Base-by-base conservation (phyloP, 495 filamentous ascomycete genomes). In the Wilcoxina mikolae region DNA sequence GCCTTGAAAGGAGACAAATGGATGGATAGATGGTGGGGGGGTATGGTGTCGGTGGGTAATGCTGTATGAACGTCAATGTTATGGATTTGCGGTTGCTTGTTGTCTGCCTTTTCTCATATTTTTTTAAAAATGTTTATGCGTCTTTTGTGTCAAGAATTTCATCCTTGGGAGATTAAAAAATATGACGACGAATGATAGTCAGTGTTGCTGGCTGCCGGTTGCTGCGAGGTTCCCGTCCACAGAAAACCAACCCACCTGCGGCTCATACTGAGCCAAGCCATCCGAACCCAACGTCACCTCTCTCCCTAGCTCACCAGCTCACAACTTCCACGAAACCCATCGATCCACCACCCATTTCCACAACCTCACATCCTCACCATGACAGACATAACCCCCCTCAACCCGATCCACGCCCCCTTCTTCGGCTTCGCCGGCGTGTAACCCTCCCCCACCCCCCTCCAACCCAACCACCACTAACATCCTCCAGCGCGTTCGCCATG, bases 361-460 rank as follows among this genome's bases (percentile, higher is more conserved):
- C 46, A 58, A 51, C 53, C 27, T 41, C 50, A 41, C 11, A 28
- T 24, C 27, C 2, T 17, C 1, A 50, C 47, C 10, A 52, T 57
- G 62, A 35, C 54, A 15, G 55, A 57, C 17, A 26, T 59, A 23
- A 57, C 77, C 54, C 81, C 83, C 52, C 67, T 83, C 27, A 73
- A 83, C 44, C 91, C 93, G 53, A 85, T 85, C 69, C 95, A 95
- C 66, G 91, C 91, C 64, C 88, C 90, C 44, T 99, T 99, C 76
- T 80, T 96, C 65, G 93, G 93, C 72, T 87, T 96, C 80, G 93
- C 64, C 2, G 64, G 64, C 59, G 59, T 66, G 64, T 95, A 78
- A 72, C 81, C 7, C 22, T 52, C 31, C 33, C 42, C 20, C 12
- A 26, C 7, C 25, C 47, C 53, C 28, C n/a, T 39, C 31, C 15